Conservation (phyloP, 2,329 filamentous ascomycete species). For the Xylaria sp. region DNA sequence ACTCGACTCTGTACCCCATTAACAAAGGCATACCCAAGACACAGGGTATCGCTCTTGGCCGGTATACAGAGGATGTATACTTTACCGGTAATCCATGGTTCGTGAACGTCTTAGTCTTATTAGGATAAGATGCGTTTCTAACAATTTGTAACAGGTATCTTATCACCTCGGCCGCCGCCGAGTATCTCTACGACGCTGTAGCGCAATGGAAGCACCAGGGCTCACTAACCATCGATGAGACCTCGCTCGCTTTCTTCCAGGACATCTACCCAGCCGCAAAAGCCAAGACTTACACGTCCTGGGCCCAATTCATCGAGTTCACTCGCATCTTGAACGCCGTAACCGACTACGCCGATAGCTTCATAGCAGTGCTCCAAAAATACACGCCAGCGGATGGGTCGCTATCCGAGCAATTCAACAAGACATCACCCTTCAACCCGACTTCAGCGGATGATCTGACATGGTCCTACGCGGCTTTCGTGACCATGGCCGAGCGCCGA, state of each 20-base stretch:
- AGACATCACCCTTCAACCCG: conserved; percentile 51
- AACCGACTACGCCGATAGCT: conserved; percentile 66
- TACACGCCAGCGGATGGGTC: conserved; percentile 62
- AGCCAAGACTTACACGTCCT: conserved; percentile 60
- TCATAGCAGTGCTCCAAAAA: conserved; percentile 58
- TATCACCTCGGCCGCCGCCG: conserved; percentile 66
- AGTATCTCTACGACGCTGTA: conserved; percentile 67
- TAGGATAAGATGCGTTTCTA: conserved; percentile 5
- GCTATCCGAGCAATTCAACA: conserved; percentile 62
- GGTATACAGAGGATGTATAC: conserved; percentile 65
- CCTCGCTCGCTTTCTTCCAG: conserved; percentile 67
- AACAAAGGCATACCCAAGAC: conserved; percentile 61
- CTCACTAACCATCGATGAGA: conserved; percentile 60
- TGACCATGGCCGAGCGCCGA: conserved; percentile 58
- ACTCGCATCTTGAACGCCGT: conserved; percentile 59
- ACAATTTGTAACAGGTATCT: conserved; percentile 53
- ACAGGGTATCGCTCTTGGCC: conserved; percentile 57
- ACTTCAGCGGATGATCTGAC: conserved; percentile 67
- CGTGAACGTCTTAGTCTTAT: background rate
- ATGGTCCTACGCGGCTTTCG: conserved; percentile 76
- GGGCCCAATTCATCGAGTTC: conserved; percentile 50
- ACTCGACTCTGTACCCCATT: conserved; percentile 59
- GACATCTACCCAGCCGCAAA: conserved; percentile 61
- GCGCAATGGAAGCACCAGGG: conserved; percentile 63
- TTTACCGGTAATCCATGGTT: conserved; percentile 68